These are phyloP conservation scores for Arthroderma uncinatum DNA, from an alignment of 2,329 filamentous ascomycete species.

Conservation along the genomic window DNA sequence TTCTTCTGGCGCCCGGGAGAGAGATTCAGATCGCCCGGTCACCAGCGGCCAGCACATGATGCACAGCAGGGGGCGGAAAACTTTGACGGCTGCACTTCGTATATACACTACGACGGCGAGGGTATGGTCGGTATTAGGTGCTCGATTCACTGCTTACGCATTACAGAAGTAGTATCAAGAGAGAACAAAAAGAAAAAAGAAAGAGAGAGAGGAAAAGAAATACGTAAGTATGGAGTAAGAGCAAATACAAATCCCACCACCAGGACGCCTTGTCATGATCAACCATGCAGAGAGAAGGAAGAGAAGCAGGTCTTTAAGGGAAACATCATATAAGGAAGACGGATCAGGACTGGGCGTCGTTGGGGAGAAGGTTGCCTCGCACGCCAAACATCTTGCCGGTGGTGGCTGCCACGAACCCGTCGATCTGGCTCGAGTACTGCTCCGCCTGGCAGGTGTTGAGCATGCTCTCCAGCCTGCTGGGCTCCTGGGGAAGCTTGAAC, in stretches of 20 bases:
- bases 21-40: neutral
- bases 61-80: neutral
- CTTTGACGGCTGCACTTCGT: slow-evolving; percentile 1
- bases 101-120: neutral
- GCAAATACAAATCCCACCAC: neutral
- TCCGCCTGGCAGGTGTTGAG: slow-evolving; percentile 92
- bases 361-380: slow-evolving; percentile 55
- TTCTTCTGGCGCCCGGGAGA: too few species aligned
- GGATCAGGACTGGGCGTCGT: slow-evolving; percentile 32
- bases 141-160: neutral
- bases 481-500: slow-evolving; percentile 95
- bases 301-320: neutral
- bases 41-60: slow-evolving; percentile 3
- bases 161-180: neutral
- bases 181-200: neutral
- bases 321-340: neutral
- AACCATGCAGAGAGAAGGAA: neutral
- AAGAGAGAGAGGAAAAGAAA: neutral
- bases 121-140: neutral
- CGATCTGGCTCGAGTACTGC: slow-evolving; percentile 94
- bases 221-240: neutral
- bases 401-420: slow-evolving; percentile 85
- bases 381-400: slow-evolving; percentile 98
- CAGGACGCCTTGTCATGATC: slow-evolving; percentile 1
- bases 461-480: slow-evolving; percentile 83